phyloP scores from a whole-genome alignment of 257 asterid genomes.

The Leptodermis oblonga region DNA sequence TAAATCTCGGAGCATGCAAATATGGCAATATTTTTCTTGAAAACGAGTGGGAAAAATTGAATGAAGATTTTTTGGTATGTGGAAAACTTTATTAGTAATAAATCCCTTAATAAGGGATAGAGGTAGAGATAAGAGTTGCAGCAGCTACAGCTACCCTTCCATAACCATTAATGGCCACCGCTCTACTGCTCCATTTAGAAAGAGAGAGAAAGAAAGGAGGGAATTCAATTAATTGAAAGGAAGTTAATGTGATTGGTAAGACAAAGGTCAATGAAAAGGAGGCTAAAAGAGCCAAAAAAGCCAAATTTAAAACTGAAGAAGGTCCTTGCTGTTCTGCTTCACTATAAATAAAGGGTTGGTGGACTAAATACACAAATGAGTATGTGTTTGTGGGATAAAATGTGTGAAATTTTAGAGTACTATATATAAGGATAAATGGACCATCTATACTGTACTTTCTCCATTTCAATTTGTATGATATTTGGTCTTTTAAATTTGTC shows the following conservation, averaged over 20 bases:
- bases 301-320: constrained; percentile 2
- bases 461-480: too few relatives aligned
- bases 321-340: background rate
- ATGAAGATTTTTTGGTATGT: constrained; percentile 18
- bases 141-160: constrained; percentile 19
- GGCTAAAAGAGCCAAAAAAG: constrained; percentile 2
- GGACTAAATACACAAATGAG: constrained; percentile 22
- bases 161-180: constrained; percentile 53
- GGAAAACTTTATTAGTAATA: constrained; percentile 11
- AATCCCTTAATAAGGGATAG: constrained; percentile 18
- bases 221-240: constrained; percentile 16
- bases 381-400: background rate
- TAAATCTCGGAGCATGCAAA: constrained; percentile 27
- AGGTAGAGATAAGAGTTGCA: constrained; percentile 11
- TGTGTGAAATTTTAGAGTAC: background rate
- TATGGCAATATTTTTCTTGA: constrained; percentile 15
- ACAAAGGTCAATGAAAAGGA: constrained; percentile 26
- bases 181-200: constrained; percentile 41
- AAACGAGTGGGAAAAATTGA: constrained; percentile 6
- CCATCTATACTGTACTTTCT: too few relatives aligned
- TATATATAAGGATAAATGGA: background rate
- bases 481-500: too few relatives aligned
- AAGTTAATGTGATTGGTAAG: constrained; percentile 13
- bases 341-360: constrained; percentile 6
- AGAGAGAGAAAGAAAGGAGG: constrained; percentile 21